Conservation (phyloP, 805 yeast genomes). For the Spathaspora gorwiae region DNA sequence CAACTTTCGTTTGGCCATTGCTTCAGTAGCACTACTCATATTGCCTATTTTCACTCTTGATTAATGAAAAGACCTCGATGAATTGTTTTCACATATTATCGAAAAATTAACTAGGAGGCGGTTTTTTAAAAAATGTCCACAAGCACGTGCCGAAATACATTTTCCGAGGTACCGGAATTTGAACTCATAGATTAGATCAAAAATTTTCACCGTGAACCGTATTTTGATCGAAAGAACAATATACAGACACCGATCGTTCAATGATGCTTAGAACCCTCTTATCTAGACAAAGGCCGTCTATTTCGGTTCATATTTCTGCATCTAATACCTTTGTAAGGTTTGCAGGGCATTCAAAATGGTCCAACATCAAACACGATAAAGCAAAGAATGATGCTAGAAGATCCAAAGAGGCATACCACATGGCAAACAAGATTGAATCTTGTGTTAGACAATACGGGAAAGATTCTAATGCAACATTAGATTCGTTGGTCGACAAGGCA, state of each 20-base stretch:
- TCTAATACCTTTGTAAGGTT: constrained; percentile 13
- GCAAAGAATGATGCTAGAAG: constrained; percentile 85
- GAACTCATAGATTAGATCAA: background rate
- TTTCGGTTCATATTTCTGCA: background rate
- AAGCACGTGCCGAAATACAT: no score
- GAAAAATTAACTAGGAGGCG: no score
- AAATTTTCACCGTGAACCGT: no score
- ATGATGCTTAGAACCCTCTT: background rate
- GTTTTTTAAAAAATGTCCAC: no score
- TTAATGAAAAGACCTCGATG: no score
- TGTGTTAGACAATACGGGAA: constrained; percentile 70
- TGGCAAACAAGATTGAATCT: constrained; percentile 69
- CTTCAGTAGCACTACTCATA: constrained; percentile 25
- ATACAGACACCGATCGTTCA: background rate
- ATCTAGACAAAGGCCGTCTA: background rate
- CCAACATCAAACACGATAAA: constrained; percentile 88
- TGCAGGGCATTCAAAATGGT: constrained; percentile 97
- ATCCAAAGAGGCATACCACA: constrained; percentile 62
- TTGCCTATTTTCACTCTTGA: background rate
- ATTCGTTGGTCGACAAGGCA: constrained; percentile 75
- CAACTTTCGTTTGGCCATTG: constrained; percentile 66
- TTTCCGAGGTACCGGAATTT: background rate
- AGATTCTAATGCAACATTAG: constrained; percentile 62
- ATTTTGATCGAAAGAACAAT: no score
- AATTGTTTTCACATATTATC: no score